These are phyloP conservation scores for Lachnum nothofagi DNA, from an alignment of 2,329 filamentous ascomycete genomes.

Conservation along the genomic window DNA sequence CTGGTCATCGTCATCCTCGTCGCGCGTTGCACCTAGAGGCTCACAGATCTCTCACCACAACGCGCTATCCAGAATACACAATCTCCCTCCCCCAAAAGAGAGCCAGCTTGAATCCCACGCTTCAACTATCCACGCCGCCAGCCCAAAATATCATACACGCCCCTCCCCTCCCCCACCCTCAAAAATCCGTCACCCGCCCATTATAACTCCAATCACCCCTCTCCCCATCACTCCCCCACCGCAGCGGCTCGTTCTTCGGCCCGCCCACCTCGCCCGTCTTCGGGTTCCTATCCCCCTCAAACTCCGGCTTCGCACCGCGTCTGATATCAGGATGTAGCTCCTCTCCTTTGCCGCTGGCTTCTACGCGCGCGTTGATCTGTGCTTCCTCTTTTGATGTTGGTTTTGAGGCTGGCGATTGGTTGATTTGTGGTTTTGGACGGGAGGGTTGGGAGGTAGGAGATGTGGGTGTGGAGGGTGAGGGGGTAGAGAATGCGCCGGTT, in stretches of 20 bases:
- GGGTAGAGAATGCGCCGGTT: constrained; percentile 72
- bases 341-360: constrained; percentile 54
- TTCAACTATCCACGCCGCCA: no score
- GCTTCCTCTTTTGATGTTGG: constrained; percentile 22
- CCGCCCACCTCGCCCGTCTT: constrained; percentile 93
- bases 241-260: constrained; percentile 91
- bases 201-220: constrained; percentile 79
- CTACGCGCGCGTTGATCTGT: constrained; percentile 39
- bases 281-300: constrained; percentile 86
- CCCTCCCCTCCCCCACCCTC: no score
- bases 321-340: constrained; percentile 67
- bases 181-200: constrained; percentile 89
- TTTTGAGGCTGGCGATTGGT: constrained; percentile 41
- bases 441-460: constrained; percentile 25
- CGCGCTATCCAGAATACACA: no score
- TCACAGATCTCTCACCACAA: no score
- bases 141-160: no score
- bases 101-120: no score
- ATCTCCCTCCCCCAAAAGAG: no score
- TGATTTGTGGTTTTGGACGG: constrained; percentile 38
- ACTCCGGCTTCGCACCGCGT: constrained; percentile 79
- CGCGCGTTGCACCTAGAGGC: no score
- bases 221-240: constrained; percentile 72
- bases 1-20: no score
- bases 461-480: constrained; percentile 26